A percentile compares a stretch with the other conserved stretches of the same genome.
Conservation (phyloP, 1,139 yeast genomes). For the Arxiozyma slooffiae region DNA sequence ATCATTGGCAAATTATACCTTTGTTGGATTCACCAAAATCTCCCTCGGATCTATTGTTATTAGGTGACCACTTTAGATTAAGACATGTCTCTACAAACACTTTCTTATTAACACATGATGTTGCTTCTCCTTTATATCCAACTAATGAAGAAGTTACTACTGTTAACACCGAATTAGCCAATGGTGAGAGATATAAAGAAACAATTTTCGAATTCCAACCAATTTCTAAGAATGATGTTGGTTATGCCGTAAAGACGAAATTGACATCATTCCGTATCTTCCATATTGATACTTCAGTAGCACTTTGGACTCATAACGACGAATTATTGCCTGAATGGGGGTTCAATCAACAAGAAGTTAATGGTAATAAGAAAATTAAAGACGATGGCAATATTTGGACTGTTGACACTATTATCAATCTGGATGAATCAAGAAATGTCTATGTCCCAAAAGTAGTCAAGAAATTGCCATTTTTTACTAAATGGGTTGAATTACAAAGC, state of each 20-base stretch:
- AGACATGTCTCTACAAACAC: constrained; percentile 77
- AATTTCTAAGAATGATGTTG: constrained; percentile 41
- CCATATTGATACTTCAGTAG: constrained; percentile 81
- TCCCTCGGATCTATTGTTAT: constrained; percentile 40
- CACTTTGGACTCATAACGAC: constrained; percentile 90
- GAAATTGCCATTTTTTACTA: constrained; percentile 60
- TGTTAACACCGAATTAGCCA: constrained; percentile 48
- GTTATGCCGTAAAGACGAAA: constrained; percentile 54
- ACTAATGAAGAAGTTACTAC: constrained; percentile 90
- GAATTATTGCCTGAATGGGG: constrained; percentile 90
- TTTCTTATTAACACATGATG: constrained; percentile 81
- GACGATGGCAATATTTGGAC: constrained; percentile 67
- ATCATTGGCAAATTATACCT: constrained; percentile 85
- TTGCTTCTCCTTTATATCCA: constrained; percentile 87
- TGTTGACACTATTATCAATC: constrained; percentile 59
- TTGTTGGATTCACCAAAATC: constrained; percentile 36
- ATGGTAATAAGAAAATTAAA: constrained; percentile 76
- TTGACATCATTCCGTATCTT: constrained; percentile 58
- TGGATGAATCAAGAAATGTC: constrained; percentile 52
- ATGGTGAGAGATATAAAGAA: constrained; percentile 52
- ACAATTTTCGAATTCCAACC: constrained; percentile 72
- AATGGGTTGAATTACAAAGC: constrained; percentile 83
- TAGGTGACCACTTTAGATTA: constrained; percentile 65
- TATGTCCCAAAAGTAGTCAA: constrained; percentile 49
- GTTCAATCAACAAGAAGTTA: constrained; percentile 80